Conservation (phyloP, 106 monocot genomes). For the Dactylorhiza incarnata region DNA sequence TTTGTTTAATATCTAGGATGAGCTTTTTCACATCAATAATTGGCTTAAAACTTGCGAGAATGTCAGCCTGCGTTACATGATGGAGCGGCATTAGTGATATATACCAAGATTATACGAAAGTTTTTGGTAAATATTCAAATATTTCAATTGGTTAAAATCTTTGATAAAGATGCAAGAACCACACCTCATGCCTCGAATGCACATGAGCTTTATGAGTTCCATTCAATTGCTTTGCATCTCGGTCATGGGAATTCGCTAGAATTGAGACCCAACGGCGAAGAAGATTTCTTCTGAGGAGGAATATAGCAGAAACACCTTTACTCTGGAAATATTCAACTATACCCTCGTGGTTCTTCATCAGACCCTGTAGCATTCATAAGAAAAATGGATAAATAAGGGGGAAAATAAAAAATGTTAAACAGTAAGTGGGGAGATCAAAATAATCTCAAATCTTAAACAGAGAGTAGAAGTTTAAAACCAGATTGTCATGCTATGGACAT, state of each 20-base stretch:
- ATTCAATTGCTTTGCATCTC: conserved; percentile 41
- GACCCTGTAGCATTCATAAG: conserved; percentile 29
- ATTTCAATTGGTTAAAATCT: not conserved
- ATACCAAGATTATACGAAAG: not conserved
- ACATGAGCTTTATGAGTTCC: conserved; percentile 73
- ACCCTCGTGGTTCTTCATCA: conserved; percentile 37
- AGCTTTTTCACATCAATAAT: conserved; percentile 39
- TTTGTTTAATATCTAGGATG: conserved; percentile 33
- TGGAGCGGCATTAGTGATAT: not conserved
- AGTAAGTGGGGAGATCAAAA: not conserved
- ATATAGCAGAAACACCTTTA: conserved; percentile 48
- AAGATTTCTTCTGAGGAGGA: conserved; percentile 33
- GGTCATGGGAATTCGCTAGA: conserved; percentile 52
- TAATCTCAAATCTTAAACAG: not conserved
- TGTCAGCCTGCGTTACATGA: conserved; percentile 41
- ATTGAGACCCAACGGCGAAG: conserved; percentile 42
- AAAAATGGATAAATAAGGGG: not conserved
- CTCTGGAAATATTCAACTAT: conserved; percentile 57
- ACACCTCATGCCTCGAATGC: conserved; percentile 52
- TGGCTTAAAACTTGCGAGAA: conserved; percentile 76
- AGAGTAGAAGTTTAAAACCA: not conserved
- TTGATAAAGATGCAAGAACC: not conserved
- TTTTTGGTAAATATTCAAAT: not conserved
- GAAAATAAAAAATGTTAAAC: not conserved
- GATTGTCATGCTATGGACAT: not conserved